Percentiles rank a stretch among this genome's conserved stretches.
Evolutionary conservation across 176 grass and related monocot genomes (phyloP).

Genomic region (Oryza glaberrima): DNA sequence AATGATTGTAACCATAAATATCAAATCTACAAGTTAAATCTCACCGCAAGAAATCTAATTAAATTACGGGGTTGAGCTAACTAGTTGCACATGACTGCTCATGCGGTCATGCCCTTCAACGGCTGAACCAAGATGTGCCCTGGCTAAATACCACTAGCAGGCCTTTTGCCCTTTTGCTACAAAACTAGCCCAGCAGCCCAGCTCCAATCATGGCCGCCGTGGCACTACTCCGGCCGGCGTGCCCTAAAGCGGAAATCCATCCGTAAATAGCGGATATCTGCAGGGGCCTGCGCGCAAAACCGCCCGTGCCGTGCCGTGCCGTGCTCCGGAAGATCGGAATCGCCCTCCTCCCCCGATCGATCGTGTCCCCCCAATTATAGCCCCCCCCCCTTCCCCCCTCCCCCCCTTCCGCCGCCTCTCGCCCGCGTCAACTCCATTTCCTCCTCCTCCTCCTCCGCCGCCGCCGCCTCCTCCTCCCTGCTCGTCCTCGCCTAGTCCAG

Average conservation of each 20-base stretch:
- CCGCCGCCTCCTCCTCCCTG: background rate
- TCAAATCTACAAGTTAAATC: too few relatives aligned
- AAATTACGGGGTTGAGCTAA: too few relatives aligned
- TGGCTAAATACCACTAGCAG: too few relatives aligned
- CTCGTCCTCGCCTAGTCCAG: background rate
- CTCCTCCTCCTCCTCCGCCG: background rate
- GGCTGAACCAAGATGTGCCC: too few relatives aligned
- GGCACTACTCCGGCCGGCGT: background rate
- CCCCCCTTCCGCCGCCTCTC: background rate
- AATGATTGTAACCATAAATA: too few relatives aligned
- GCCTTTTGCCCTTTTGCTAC: background rate
- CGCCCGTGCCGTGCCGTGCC: background rate
- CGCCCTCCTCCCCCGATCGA: background rate
- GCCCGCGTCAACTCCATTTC: constrained; percentile 42
- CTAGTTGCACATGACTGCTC: too few relatives aligned
- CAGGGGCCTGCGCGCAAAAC: constrained; percentile 13
- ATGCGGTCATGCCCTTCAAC: too few relatives aligned
- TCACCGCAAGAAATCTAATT: too few relatives aligned
- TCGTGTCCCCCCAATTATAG: constrained; percentile 18
- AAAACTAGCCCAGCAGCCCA: background rate
- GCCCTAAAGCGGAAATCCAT: background rate
- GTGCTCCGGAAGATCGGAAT: constrained; percentile 34
- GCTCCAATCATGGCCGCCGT: background rate
- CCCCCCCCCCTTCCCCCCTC: background rate
- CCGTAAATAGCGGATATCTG: background rate